Evolutionary conservation across 2,329 filamentous ascomycete species (phyloP), one percentile per base, ranked within the genome.

Genomic region (Diaporthe capsici): DNA sequence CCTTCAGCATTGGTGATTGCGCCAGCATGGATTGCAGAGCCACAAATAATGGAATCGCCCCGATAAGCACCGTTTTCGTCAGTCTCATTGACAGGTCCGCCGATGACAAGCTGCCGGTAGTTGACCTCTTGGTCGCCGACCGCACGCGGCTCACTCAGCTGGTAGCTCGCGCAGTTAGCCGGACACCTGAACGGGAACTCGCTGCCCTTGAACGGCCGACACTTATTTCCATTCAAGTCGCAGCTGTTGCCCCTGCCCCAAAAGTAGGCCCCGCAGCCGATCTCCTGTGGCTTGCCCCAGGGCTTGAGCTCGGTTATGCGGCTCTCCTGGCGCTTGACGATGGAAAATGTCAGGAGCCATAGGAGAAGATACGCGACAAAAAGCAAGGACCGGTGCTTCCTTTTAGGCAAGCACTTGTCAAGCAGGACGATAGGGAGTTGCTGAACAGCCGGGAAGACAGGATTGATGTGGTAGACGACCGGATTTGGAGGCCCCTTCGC

Each of bases 31-130:
- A 95, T 93, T 25, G 94, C 94, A 6, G 94, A 90, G 76, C 91
- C 91, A 81, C 94, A 96, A 75, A 96, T 90, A 83, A 94, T 95
- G 28, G 93, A 95, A 84, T 96, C 94, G 25, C 94, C 95, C 25
- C 97, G 93, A 83, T 98, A 98, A 31, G 94, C 87, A 0, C 93
- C 89, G 44, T 83, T 77, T 4, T 82, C 80, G 25, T 84, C 81
- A 42, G 81, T 83, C 8, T 80, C 79, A 39, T 88, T 84, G 67
- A 84, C 84, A 0, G 91, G 90, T 0, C 93, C 93, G n/a, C 93
- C 93, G 37, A 95, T 87, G 2, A 95, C 89, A n/a, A 94, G 82
- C 0, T 91, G 86, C 34, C 84, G 85, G 81, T 95, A 95, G 61
- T 90, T 86, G 70, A 94, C 85, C 78, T 93, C 90, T 79, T 92